These are phyloP conservation scores for Diophrys sp. DNA, from an alignment of 73 alveolate genomes.

Conservation along the genomic window DNA sequence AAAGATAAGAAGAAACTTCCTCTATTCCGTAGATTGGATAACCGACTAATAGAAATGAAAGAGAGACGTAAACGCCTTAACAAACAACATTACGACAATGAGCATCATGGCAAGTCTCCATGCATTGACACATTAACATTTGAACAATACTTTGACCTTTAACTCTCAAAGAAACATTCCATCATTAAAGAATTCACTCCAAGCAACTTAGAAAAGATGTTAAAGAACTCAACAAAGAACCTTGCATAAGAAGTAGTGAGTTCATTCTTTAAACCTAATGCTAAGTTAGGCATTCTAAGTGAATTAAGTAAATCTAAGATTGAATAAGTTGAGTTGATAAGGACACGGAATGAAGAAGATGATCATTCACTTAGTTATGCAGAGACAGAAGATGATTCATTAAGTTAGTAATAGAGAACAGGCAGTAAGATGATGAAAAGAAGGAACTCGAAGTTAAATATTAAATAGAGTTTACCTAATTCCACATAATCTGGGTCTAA, in stretches of 20 bases:
- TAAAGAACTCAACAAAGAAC: conserved; percentile 53
- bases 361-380: too few relatives aligned
- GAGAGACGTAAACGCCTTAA: conserved; percentile 57
- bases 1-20: conserved; percentile 37
- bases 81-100: conserved; percentile 42
- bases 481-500: too few relatives aligned
- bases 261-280: conserved; percentile 49
- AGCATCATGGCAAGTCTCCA: conserved; percentile 23
- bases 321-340: too few relatives aligned
- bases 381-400: too few relatives aligned
- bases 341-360: too few relatives aligned
- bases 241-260: conserved; percentile 70
- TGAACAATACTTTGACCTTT: neutral
- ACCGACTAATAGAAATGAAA: conserved; percentile 62
- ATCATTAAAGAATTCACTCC: conserved; percentile 61
- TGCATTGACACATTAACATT: too few relatives aligned
- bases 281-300: too few relatives aligned
- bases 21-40: conserved; percentile 49
- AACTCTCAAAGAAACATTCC: conserved; percentile 26
- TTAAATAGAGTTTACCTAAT: too few relatives aligned
- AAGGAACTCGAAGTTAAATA: too few relatives aligned
- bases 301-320: too few relatives aligned
- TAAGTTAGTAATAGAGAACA: too few relatives aligned
- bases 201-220: conserved; percentile 63
- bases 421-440: too few relatives aligned